Percentiles rank a stretch among this genome's conserved stretches.
Evolutionary conservation across 371 early-diverging fungal genomes (phyloP).

Genomic region (Apophysomyces elegans): DNA sequence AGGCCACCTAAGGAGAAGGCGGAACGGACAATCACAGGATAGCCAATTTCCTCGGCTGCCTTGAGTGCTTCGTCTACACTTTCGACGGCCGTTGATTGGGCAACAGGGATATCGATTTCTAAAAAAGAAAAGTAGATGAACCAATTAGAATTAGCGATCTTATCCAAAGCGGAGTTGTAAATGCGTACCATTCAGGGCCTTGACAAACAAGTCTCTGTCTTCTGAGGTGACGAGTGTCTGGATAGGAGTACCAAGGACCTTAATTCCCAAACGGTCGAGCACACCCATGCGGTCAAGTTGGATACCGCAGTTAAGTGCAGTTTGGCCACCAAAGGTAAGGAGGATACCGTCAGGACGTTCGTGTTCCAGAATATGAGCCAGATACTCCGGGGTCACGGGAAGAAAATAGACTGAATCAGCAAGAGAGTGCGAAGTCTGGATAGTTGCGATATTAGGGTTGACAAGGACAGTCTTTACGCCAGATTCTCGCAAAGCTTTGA

Average conservation of each 20-base stretch:
- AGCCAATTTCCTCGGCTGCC: conserved; percentile 85
- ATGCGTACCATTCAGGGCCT: conserved; percentile 74
- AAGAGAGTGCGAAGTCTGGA: conserved; percentile 92
- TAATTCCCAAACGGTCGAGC: conserved; percentile 76
- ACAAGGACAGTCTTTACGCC: conserved; percentile 87
- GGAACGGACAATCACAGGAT: conserved; percentile 92
- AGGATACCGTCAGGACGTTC: conserved; percentile 96
- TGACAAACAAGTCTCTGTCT: conserved; percentile 94
- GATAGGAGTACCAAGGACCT: conserved; percentile 94
- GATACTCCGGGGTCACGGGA: conserved; percentile 92
- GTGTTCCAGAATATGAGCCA: conserved; percentile 84
- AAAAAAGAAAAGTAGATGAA: conserved; percentile 24
- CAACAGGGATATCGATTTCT: conserved; percentile 87
- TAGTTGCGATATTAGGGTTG: conserved; percentile 97
- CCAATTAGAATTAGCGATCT: conserved; percentile 10
- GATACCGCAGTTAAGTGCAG: conserved; percentile 92
- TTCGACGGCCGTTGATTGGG: conserved; percentile 83
- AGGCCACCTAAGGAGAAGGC: conserved; percentile 96
- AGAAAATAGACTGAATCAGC: conserved; percentile 95
- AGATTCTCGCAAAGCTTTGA: conserved; percentile 94
- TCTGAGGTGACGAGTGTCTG: conserved; percentile 87
- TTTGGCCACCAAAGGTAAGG: conserved; percentile 94
- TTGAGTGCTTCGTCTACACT: conserved; percentile 82
- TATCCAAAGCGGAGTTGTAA: conserved; percentile 16
- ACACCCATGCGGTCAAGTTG: conserved; percentile 81